Conservation (phyloP, 2,329 filamentous ascomycete genomes). For the Exophiala viscosa region DNA sequence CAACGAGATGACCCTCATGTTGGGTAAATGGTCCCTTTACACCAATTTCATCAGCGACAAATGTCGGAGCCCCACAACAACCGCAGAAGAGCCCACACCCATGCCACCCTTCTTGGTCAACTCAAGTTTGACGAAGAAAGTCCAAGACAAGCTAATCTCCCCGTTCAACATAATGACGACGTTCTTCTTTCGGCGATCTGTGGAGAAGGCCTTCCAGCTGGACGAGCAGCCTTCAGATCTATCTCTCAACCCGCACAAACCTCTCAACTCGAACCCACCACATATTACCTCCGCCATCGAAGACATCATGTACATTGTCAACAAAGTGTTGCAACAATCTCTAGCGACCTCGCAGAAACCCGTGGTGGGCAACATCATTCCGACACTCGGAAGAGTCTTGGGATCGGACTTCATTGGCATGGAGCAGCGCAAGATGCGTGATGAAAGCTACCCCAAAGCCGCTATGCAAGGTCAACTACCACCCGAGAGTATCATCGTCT, state of each 20-base stretch:
- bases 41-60: constrained; percentile 83
- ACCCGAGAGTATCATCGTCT: constrained; percentile 80
- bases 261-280: constrained; percentile 72
- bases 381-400: constrained; percentile 74
- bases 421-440: constrained; percentile 95
- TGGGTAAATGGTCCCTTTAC: constrained; percentile 89
- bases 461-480: constrained; percentile 74
- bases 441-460: constrained; percentile 85
- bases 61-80: constrained; percentile 59
- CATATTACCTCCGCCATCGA: constrained; percentile 95
- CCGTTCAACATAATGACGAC: constrained; percentile 91
- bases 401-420: constrained; percentile 91
- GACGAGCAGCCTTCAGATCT: constrained; percentile 82
- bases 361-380: constrained; percentile 72
- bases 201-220: constrained; percentile 95
- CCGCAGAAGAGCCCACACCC: constrained; percentile 50
- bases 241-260: constrained; percentile 68
- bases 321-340: constrained; percentile 81
- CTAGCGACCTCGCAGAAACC: constrained; percentile 79
- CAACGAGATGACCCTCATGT: constrained; percentile 85
- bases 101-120: constrained; percentile 72
- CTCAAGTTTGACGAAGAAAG: constrained; percentile 76
- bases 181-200: constrained; percentile 93
- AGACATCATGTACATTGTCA: constrained; percentile 99
- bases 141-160: constrained; percentile 66